These are phyloP conservation scores for Penicillium corylophilum DNA, from an alignment of 2,329 filamentous ascomycete genomes.

Conservation along the genomic window DNA sequence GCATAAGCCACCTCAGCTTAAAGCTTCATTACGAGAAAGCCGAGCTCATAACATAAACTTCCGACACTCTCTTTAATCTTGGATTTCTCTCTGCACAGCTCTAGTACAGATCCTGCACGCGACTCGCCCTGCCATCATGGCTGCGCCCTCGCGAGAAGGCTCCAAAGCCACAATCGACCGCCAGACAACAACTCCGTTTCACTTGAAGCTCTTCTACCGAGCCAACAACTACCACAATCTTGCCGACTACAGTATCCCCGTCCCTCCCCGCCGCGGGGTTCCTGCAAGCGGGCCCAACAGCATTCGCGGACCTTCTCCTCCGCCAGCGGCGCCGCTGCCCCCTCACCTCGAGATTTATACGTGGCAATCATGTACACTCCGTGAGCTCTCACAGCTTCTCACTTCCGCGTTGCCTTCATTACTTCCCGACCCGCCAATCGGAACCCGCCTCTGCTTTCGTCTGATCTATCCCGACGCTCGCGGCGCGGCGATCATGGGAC, in stretches of 20 bases:
- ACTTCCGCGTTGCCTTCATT: constrained; percentile 65
- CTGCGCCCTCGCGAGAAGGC: constrained; percentile 27
- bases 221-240: constrained; percentile 66
- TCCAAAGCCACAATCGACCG: constrained; percentile 58
- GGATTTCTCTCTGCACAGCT: background rate
- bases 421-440: constrained; percentile 71
- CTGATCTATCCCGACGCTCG: constrained; percentile 77
- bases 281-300: constrained; percentile 43
- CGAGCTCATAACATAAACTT: background rate
- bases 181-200: constrained; percentile 73
- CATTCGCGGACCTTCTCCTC: constrained; percentile 41
- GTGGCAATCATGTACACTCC: constrained; percentile 76
- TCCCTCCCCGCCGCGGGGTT: constrained; percentile 22
- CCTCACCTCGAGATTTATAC: constrained; percentile 79
- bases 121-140: constrained; percentile 13
- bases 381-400: constrained; percentile 77
- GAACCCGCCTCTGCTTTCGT: constrained; percentile 83
- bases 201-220: constrained; percentile 82
- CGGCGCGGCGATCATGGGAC: constrained; percentile 38
- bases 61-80: background rate
- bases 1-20: background rate
- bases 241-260: constrained; percentile 40
- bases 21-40: background rate
- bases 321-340: constrained; percentile 60
- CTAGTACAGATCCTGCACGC: background rate